These are phyloP conservation scores for Omphalea diandra DNA, from an alignment of 441 rosid genomes.

Conservation along the genomic window DNA sequence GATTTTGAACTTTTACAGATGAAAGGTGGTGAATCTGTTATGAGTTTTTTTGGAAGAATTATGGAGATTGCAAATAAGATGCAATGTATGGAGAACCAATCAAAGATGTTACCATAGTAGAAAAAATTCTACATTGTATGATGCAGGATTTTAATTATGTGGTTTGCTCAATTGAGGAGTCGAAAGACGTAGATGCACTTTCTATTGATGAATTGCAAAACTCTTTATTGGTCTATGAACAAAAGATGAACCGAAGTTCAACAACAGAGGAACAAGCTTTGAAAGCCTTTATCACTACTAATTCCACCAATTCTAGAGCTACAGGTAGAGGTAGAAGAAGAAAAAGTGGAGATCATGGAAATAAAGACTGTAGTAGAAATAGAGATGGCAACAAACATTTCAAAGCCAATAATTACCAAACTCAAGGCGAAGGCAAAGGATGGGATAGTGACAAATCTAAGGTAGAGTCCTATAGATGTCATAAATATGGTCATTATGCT, in stretches of 20 bases:
- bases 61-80: not conserved
- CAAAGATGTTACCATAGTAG: too few species aligned
- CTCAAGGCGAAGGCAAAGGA: not conserved
- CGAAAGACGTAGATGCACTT: not conserved
- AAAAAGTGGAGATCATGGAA: too few species aligned
- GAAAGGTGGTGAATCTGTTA: not conserved
- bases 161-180: not conserved
- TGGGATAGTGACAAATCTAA: too few species aligned
- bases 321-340: not conserved
- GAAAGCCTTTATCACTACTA: not conserved
- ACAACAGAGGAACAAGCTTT: not conserved
- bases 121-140: not conserved
- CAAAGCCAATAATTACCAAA: too few species aligned
- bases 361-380: not conserved
- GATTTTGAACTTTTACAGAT: not conserved
- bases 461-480: too few species aligned
- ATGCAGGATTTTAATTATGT: not conserved
- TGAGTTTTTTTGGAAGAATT: not conserved
- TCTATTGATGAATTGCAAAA: not conserved
- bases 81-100: not conserved
- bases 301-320: not conserved
- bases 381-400: too few species aligned
- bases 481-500: too few species aligned
- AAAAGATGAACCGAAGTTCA: not conserved
- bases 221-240: not conserved